Percentiles rank a stretch among this genome's conserved stretches.
Conservation (phyloP, 139 green algal genomes). For the Chlorella vulgaris region DNA sequence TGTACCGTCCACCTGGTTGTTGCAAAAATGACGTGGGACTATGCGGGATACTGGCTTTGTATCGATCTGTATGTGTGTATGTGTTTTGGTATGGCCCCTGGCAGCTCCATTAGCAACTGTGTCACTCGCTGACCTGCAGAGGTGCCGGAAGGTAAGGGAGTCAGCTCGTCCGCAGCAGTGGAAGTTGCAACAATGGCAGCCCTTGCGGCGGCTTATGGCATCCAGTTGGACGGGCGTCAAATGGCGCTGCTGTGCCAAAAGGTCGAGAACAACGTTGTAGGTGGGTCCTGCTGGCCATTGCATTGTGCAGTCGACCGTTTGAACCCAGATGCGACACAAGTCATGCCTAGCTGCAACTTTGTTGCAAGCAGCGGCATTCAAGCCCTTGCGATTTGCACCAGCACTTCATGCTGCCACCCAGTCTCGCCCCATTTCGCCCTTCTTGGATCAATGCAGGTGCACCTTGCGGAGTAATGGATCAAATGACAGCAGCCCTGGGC, state of each 20-base stretch:
- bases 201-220: conserved; percentile 60
- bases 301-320: background rate
- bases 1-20: no score
- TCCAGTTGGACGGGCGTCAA: conserved; percentile 50
- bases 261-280: conserved; percentile 93
- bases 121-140: conserved; percentile 39
- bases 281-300: background rate
- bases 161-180: conserved; percentile 88
- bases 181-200: conserved; percentile 90
- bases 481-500: conserved; percentile 84
- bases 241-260: conserved; percentile 87
- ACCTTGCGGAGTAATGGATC: conserved; percentile 97
- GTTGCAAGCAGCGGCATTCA: no score
- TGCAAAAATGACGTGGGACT: no score
- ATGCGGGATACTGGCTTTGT: no score
- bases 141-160: conserved; percentile 94
- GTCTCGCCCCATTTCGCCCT: no score
- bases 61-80: no score
- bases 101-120: background rate
- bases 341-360: no score
- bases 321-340: background rate
- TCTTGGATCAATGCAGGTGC: no score
- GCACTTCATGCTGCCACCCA: no score
- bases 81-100: no score
- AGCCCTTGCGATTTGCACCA: no score